Evolutionary conservation across 352 stramenopile species (phyloP), one percentile per base, ranked within the genome.

Genomic region (Peronospora tabacina): DNA sequence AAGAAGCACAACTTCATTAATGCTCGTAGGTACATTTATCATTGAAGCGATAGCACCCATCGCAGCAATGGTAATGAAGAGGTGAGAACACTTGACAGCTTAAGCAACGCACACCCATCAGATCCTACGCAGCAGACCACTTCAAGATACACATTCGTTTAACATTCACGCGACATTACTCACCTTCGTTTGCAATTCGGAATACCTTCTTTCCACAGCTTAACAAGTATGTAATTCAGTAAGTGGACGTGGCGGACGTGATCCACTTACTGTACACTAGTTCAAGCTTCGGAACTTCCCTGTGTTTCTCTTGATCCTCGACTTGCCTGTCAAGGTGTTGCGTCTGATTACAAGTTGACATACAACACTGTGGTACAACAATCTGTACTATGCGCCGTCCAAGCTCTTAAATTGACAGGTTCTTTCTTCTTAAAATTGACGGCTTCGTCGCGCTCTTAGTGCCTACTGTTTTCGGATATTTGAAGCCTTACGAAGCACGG

Each of bases 51-150:
- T 55, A 77, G n/a, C 52, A 70, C 52, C n/a, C 67, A 49, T 32
- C 52, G 41, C 11, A 63, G 61, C 5, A 50, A 79, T 30, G 35
- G 85, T 1, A 48, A 79, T 35, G 62, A 77, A 45, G 71, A 75
- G 58, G 33, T 29, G 41, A 65, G 11, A 17, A 42, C 2, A 36
- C 51, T n/a, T n/a, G n/a, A n/a, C n/a, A n/a, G n/a, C n/a, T n/a
- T n/a, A n/a, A n/a, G n/a, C n/a, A n/a, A n/a, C n/a, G 22, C 22
- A 26, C 22, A 3, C 0, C 22, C 22, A 26, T 26, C 22, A 26
- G 22, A 26, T 26, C 22, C 22, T 22, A 22, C 2, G 20, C 20
- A 22, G 4, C 20, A 22, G 22, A 3, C 7, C 5, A 6, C 22
- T 26, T 26, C 22, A 26, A 26, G 22, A 26, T 26, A 26, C 22